Evolutionary conservation across 306 rosid species (phyloP).

Genomic region (Fragaria iinumae): DNA sequence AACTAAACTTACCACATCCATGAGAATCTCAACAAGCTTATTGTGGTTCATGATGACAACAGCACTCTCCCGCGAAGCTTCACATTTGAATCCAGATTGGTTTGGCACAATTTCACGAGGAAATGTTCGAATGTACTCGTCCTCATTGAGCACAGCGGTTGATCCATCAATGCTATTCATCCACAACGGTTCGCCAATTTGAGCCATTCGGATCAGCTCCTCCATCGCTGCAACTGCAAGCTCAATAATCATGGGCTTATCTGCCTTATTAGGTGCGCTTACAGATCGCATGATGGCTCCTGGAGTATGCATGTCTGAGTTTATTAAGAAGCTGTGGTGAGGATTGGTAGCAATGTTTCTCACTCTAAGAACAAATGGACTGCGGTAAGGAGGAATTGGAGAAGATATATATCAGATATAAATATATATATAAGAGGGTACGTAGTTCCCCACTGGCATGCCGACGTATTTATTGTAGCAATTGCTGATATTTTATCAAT

Average conservation of each 20-base stretch:
- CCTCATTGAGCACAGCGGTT: slow-evolving; percentile 55
- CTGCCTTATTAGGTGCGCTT: slow-evolving; percentile 61
- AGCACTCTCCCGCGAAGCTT: slow-evolving; percentile 75
- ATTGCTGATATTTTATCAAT: slow-evolving; percentile 82
- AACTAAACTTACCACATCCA: slow-evolving; percentile 68
- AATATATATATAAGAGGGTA: slow-evolving; percentile 44
- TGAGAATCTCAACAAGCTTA: slow-evolving; percentile 85
- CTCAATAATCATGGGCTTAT: slow-evolving; percentile 80
- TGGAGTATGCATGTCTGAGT: slow-evolving; percentile 51
- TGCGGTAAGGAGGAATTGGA: slow-evolving; percentile 51
- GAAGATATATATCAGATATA: slow-evolving; percentile 19
- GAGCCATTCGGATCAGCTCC: slow-evolving; percentile 82
- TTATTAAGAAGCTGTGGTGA: not conserved
- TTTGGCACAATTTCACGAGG: slow-evolving; percentile 76
- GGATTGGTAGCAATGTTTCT: slow-evolving; percentile 37
- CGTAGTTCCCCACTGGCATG: slow-evolving; percentile 75
- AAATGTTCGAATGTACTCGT: slow-evolving; percentile 69
- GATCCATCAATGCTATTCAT: slow-evolving; percentile 63
- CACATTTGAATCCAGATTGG: slow-evolving; percentile 65
- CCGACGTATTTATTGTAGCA: slow-evolving; percentile 77
- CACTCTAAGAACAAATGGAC: slow-evolving; percentile 58
- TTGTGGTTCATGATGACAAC: slow-evolving; percentile 88
- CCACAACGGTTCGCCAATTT: slow-evolving; percentile 89
- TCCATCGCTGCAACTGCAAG: slow-evolving; percentile 95
- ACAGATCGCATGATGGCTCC: slow-evolving; percentile 72